phyloP scores from a whole-genome alignment of 2,329 filamentous ascomycete genomes.

The Colletotrichum sansevieriae region DNA sequence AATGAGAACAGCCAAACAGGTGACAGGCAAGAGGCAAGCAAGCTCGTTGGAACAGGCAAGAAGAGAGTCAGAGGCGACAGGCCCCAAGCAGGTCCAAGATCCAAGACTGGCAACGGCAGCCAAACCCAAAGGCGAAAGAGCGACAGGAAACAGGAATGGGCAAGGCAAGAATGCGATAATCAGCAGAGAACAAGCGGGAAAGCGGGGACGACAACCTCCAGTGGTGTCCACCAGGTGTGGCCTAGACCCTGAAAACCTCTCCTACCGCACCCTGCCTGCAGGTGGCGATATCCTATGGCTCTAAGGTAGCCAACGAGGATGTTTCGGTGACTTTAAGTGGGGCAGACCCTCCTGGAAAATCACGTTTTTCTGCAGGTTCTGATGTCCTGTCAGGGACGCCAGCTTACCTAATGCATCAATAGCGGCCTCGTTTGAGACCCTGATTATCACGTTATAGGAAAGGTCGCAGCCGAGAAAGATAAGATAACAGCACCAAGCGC shows the following conservation, averaged over 20 bases:
- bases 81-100: conserved; percentile 2
- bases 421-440: not conserved
- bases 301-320: not conserved
- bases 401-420: not conserved
- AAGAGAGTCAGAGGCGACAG: not conserved
- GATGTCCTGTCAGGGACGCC: too few relatives aligned
- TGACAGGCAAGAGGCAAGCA: not conserved
- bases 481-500: not conserved
- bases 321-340: not conserved
- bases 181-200: conserved; percentile 6
- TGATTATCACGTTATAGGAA: not conserved
- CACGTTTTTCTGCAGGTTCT: conserved; percentile 1
- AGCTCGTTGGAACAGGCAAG: not conserved
- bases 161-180: conserved; percentile 11
- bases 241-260: conserved; percentile 36
- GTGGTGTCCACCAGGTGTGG: not conserved
- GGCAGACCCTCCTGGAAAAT: not conserved
- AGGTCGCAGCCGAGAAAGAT: not conserved
- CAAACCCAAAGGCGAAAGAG: too few relatives aligned
- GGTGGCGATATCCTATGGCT: conserved; percentile 5
- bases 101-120: not conserved
- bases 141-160: not conserved
- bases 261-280: not conserved
- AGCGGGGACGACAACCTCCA: not conserved
- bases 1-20: not conserved